Percentiles rank a stretch among this genome's conserved stretches.
Evolutionary conservation across 139 green algal species (phyloP).

Genomic region (Edaphochlamys debaryana): DNA sequence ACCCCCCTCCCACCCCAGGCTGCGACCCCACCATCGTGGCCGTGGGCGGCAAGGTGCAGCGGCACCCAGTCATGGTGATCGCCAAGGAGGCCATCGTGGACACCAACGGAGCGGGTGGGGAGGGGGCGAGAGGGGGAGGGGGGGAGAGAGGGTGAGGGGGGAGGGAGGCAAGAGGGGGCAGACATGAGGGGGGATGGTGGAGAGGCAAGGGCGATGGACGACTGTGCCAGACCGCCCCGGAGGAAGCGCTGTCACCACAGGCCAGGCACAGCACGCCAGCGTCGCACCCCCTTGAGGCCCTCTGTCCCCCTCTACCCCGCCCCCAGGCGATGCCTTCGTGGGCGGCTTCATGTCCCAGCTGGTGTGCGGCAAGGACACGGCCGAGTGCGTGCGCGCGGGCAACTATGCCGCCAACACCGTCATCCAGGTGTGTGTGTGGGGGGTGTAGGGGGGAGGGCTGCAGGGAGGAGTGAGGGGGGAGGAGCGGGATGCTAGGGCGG

Average conservation of each 20-base stretch:
- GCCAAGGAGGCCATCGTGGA: conserved; percentile 93
- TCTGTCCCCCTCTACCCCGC: no score
- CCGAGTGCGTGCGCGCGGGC: conserved; percentile 86
- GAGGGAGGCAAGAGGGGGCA: no score
- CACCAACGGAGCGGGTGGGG: conserved; percentile 89
- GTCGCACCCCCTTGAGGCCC: no score
- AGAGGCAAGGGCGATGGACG: no score
- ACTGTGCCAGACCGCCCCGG: no score
- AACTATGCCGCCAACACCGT: conserved; percentile 94
- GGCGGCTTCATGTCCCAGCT: conserved; percentile 98
- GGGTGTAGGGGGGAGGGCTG: no score
- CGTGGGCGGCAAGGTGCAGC: conserved; percentile 67
- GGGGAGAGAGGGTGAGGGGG: background rate
- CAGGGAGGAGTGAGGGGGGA: no score
- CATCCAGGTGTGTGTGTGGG: no score
- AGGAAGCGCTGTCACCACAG: no score
- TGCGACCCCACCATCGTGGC: conserved; percentile 91
- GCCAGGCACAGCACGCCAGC: no score
- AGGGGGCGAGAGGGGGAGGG: background rate
- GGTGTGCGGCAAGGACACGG: conserved; percentile 82
- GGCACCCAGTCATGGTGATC: conserved; percentile 68
- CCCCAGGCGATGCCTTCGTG: conserved; percentile 93
- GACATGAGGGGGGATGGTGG: background rate
- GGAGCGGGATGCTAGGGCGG: no score
- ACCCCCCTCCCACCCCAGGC: no score